Conservation (phyloP, 192 early-diverging fungal genomes). For the Rhizoclosmatium sp. region DNA sequence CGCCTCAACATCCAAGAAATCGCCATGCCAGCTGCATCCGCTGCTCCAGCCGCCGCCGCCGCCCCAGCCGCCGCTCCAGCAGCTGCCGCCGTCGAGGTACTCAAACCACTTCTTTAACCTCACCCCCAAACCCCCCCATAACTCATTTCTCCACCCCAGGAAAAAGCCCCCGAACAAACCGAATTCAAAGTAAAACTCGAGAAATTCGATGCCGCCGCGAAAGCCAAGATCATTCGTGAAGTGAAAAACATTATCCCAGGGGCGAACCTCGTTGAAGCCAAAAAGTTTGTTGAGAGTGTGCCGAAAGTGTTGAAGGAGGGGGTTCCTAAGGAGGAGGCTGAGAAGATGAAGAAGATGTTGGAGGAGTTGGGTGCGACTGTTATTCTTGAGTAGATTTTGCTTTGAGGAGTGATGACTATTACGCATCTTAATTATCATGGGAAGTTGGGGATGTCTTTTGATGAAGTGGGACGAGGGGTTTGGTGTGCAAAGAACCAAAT, state of each 20-base stretch:
- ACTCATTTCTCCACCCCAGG: conserved; percentile 54
- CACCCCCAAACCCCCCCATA: no score
- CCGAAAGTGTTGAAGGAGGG: conserved; percentile 96
- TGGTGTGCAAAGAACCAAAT: background rate
- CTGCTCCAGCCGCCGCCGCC: conserved; percentile 65
- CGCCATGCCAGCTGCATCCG: conserved; percentile 79
- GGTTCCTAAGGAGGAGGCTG: conserved; percentile 92
- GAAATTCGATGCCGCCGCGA: conserved; percentile 91
- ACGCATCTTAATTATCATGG: background rate
- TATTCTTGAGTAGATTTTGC: conserved; percentile 80
- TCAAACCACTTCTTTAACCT: background rate
- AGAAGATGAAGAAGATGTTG: conserved; percentile 95
- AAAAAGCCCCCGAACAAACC: conserved; percentile 91
- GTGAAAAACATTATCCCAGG: conserved; percentile 93
- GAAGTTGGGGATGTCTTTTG: background rate
- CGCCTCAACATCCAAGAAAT: conserved; percentile 79
- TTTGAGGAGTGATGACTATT: background rate
- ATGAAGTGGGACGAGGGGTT: background rate
- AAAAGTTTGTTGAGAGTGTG: conserved; percentile 98
- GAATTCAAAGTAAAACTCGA: conserved; percentile 96
- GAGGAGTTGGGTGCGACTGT: conserved; percentile 94
- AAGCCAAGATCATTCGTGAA: conserved; percentile 98
- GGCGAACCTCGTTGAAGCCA: conserved; percentile 96
- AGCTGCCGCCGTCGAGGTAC: conserved; percentile 65
- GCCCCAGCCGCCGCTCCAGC: conserved; percentile 73